Conservation (phyloP, 2,329 filamentous ascomycete genomes). For the Graphilbum ipis-grandicollis region DNA sequence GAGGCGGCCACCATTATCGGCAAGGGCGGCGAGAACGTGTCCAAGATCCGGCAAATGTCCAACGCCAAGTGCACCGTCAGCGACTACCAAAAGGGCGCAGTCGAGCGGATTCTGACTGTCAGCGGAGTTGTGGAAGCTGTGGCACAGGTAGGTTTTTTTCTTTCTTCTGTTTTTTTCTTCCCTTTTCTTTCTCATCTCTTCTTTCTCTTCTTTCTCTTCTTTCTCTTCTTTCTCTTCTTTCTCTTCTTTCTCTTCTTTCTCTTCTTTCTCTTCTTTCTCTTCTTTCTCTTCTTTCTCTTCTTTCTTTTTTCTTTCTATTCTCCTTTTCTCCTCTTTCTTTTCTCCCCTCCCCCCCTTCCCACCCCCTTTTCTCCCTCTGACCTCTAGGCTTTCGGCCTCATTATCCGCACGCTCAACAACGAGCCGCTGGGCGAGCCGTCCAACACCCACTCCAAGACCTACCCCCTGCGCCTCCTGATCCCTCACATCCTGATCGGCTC, state of each 20-base stretch:
- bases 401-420: constrained; percentile 96
- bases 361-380: constrained; percentile 3
- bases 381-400: constrained; percentile 76
- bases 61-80: constrained; percentile 97
- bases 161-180: constrained; percentile 1
- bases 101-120: constrained; percentile 93
- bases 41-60: constrained; percentile 85
- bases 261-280: background rate
- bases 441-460: constrained; percentile 88
- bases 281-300: background rate
- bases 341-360: too few species aligned
- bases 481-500: constrained; percentile 96
- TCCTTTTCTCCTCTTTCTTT: background rate
- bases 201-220: background rate
- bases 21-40: constrained; percentile 97
- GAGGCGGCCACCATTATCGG: constrained; percentile 97
- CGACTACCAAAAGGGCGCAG: constrained; percentile 91
- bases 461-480: constrained; percentile 85
- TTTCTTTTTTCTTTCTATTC: constrained; percentile 2
- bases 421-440: constrained; percentile 80
- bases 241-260: constrained; percentile 6
- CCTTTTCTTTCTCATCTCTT: constrained; percentile 1
- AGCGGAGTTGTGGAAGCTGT: constrained; percentile 93
- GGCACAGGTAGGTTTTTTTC: constrained; percentile 54
- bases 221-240: constrained; percentile 1